phyloP scores from a whole-genome alignment of 352 stramenopile species.

The Phytophthora europaea region DNA sequence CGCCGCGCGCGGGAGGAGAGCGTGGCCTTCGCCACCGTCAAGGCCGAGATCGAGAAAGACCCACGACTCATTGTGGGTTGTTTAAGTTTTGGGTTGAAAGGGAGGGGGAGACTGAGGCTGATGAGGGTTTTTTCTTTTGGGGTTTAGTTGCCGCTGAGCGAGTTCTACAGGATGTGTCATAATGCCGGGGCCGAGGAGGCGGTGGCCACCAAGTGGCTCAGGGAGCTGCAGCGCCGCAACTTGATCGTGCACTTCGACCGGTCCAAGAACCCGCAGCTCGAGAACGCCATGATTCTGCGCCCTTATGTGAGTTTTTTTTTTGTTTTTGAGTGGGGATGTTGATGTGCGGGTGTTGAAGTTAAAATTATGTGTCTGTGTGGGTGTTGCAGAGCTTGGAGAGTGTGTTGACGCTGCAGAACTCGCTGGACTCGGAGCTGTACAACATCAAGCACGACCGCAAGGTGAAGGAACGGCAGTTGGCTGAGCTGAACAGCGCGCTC shows the following conservation, averaged over 20 bases:
- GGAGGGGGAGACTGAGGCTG: constrained; percentile 7
- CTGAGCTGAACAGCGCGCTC: constrained; percentile 53
- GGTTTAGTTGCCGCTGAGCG: constrained; percentile 64
- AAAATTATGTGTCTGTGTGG: neutral
- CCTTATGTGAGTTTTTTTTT: constrained; percentile 58
- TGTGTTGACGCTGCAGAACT: constrained; percentile 69
- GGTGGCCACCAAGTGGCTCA: constrained; percentile 81
- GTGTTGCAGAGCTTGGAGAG: constrained; percentile 71
- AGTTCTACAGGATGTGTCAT: constrained; percentile 83
- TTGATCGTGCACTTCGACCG: constrained; percentile 81
- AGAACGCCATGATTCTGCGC: constrained; percentile 74
- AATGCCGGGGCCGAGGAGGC: constrained; percentile 73
- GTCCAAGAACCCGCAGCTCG: constrained; percentile 71
- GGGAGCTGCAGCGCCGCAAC: constrained; percentile 80
- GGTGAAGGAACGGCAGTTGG: constrained; percentile 61
- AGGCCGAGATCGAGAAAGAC: constrained; percentile 71
- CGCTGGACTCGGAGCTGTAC: constrained; percentile 82
- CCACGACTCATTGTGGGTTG: constrained; percentile 46
- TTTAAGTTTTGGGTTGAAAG: neutral
- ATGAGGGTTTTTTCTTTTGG: neutral
- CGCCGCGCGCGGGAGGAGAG: constrained; percentile 46
- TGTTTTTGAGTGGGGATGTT: neutral
- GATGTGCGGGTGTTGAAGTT: neutral
- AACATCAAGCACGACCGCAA: constrained; percentile 76
- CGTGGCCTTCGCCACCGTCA: constrained; percentile 75